Base-by-base conservation (phyloP, 441 rosid genomes). In the Mallotus japonicus region DNA sequence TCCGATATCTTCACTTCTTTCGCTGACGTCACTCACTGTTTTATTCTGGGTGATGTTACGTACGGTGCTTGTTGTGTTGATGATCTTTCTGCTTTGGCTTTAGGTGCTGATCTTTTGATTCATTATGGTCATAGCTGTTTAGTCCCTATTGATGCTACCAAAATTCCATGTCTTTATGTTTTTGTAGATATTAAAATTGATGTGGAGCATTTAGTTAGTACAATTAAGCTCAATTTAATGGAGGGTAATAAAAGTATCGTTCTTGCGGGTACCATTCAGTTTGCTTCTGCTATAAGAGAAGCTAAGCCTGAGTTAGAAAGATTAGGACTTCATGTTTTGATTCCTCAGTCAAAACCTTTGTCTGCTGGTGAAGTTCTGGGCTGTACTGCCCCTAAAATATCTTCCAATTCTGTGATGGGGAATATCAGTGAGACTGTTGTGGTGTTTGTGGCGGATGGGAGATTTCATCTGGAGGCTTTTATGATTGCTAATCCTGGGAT, bases 71-170 rank as follows among this genome's bases (percentile, higher is more conserved):
- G 98, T 78, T 95, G 99, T 82, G 86, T 91, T 22, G 98, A 95
- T 60, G 98, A 92, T 79, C 82, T 87, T 77, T 84, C 98, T 0
- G 96, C 98, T 53, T 32, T 73, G 58, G 90, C 99, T 3, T 82
- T 95, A n/a, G 83, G 86, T 13, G 95, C 95, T 19, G 96, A 95
- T 77, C 82, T 95, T 60, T 85, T 95, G 9, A 90, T 95, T 32
- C 99, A 92, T 71, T 95, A 91, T 66, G 99, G 98, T 34, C 99
- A 92, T 59, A 91, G 97, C 51, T 95, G 99, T 71, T 87, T 95
- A 46, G 93, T 92, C 5, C 99, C 98, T 5, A 88, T 95, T 1
- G 95, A 92, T 71, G 77, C 83, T 47, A 85, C 96, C 1, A 75
- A 83, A 66, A 81, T 95, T 49, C 98, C 99, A 28, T 91, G 96